Percentiles rank a stretch among this genome's conserved stretches.
Conservation (phyloP, 1,139 yeast species). For the Pichia sp. region DNA sequence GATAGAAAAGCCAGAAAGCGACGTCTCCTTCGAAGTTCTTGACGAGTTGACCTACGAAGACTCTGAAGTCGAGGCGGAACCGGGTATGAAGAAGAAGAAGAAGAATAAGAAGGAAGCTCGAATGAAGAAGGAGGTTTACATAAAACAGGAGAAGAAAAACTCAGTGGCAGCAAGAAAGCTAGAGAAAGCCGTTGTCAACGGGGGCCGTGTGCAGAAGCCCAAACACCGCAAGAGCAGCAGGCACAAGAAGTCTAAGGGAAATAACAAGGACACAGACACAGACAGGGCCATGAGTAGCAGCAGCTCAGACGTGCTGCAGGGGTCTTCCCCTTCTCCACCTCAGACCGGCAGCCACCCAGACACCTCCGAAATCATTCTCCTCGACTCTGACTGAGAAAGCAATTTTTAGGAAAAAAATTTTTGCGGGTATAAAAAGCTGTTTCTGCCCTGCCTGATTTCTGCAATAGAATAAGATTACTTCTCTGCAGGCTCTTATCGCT, state of each 20-base stretch:
- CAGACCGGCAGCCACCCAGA: not conserved
- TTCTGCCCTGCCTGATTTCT: not conserved
- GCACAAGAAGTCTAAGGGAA: not conserved
- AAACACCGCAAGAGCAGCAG: not conserved
- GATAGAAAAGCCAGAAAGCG: not conserved
- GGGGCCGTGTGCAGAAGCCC: not conserved
- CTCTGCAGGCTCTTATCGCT: not conserved
- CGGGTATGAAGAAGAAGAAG: too few relatives aligned
- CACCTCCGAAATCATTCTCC: conserved; percentile 11
- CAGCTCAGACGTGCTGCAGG: too few relatives aligned
- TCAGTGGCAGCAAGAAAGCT: not conserved
- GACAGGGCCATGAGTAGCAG: not conserved
- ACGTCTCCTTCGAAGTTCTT: not conserved
- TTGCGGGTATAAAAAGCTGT: not conserved
- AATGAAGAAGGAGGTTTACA: not conserved
- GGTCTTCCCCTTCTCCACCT: not conserved
- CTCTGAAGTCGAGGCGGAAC: not conserved
- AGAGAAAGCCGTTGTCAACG: not conserved
- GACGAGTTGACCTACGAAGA: not conserved
- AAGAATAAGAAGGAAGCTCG: too few relatives aligned
- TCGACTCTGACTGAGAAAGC: conserved; percentile 8
- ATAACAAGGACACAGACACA: not conserved
- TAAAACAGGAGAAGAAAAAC: not conserved
- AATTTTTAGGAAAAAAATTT: not conserved
- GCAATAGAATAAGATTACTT: not conserved